Conservation (phyloP, 1,139 yeast species). For the Kluyveromyces sp. region DNA sequence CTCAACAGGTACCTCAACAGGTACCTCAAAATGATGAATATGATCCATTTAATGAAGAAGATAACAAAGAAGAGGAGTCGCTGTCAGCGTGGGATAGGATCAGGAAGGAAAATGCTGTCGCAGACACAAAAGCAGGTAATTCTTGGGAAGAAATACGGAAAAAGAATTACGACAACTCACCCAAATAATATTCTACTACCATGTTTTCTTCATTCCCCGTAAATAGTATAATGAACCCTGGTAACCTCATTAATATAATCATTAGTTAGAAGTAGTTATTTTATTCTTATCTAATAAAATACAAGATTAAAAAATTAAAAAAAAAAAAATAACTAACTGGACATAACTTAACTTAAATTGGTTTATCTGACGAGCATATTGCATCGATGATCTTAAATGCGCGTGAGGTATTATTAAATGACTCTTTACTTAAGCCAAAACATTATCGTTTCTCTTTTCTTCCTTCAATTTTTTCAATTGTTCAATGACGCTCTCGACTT, state of each 20-base stretch:
- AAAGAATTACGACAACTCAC: neutral
- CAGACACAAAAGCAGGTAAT: neutral
- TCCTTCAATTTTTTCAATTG: slow-evolving; percentile 59
- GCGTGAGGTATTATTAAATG: neutral
- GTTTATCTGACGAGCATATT: neutral
- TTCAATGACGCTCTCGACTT: slow-evolving; percentile 59
- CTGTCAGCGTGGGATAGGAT: slow-evolving; percentile 21
- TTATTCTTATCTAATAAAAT: no score
- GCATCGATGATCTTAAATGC: neutral
- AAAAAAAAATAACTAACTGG: no score
- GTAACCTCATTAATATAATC: no score
- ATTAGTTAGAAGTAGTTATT: no score
- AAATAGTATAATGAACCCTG: no score
- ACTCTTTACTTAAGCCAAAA: slow-evolving; percentile 14
- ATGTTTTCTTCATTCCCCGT: no score
- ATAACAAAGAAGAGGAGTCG: neutral
- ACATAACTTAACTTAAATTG: no score
- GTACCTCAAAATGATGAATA: slow-evolving; percentile 5
- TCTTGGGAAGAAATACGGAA: slow-evolving; percentile 21
- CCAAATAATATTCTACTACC: neutral
- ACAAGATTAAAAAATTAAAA: no score
- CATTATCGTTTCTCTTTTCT: slow-evolving; percentile 64
- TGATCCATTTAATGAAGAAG: slow-evolving; percentile 3
- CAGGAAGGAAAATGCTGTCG: slow-evolving; percentile 12
- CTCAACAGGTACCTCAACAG: neutral